Base-by-base conservation (phyloP, 2,329 filamentous ascomycete genomes). In the Hymenoscyphus occultus region DNA sequence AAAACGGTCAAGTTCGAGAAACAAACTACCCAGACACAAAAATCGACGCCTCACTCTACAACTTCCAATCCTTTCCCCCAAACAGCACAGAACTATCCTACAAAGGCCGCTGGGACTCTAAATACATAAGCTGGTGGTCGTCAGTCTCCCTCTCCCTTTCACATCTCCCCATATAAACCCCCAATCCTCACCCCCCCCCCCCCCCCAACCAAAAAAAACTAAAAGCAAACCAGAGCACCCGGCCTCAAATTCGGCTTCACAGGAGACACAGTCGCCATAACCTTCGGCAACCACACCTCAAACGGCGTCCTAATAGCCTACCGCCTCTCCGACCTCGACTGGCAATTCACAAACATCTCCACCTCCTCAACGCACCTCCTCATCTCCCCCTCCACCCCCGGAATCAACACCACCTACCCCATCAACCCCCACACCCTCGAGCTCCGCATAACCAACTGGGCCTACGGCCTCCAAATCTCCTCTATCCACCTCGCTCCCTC, bases 81-180 rank as follows among this genome's bases (percentile, higher is more conserved):
- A 78, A 83, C 71, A 79, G 82, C 1, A 74, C 79, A 1, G 83
- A 87, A 70, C 77, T 88, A 10, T 83, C 83, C 0, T 88, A 87
- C 77, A 86, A 87, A 71, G 86, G 85, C 5, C 78, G 84, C 65
- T 88, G 85, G 85, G 85, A 88, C 71, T 84, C 81, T 40, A 81
- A 84, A 69, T 79, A 84, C 68, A 80, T 86, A 59, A 87, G 83
- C 1, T 88, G 82, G 81, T 86, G 83, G 84, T 84, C 82, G 81
- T 84, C 76, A 76, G 81, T 71, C 40, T 48, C 16, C n/a, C 19
- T 59, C 22, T 56, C 19, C 16, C 42, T 5, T 5, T n/a, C 13
- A 45, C 14, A 45, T n/a, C 13, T 7, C 4, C 42, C n/a, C 32
- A 28, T 28, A 28, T 28, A 28, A 42, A 45, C 5, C 12, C 5